These are phyloP conservation scores for Leishmania tarentolae DNA, from an alignment of 208 protist genomes.

Conservation along the genomic window DNA sequence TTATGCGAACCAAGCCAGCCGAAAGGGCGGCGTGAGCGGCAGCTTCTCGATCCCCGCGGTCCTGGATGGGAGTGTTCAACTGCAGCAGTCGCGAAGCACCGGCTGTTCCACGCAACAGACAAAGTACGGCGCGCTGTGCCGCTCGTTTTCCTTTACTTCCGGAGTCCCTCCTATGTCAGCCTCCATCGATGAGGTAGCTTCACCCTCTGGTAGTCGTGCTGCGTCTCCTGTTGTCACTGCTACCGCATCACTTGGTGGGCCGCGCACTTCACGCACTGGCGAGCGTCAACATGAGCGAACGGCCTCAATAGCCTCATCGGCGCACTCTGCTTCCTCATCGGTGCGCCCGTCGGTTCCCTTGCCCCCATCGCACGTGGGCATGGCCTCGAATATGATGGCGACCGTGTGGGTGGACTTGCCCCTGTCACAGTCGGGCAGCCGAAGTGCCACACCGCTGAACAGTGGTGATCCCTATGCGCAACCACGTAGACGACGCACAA, in stretches of 20 bases:
- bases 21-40: background rate
- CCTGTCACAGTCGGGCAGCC: constrained; percentile 22
- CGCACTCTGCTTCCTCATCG: constrained; percentile 32
- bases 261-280: background rate
- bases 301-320: constrained; percentile 28
- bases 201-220: constrained; percentile 1
- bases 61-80: background rate
- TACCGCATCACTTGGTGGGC: background rate
- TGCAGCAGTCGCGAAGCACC: background rate
- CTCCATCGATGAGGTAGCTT: constrained; percentile 1
- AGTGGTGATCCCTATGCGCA: constrained; percentile 17
- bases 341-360: constrained; percentile 25
- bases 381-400: constrained; percentile 31
- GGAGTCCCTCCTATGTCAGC: constrained; percentile 5
- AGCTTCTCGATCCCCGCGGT: background rate
- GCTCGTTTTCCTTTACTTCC: constrained; percentile 31
- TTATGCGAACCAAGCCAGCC: constrained; percentile 9
- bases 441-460: constrained; percentile 31
- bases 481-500: constrained; percentile 39
- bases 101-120: constrained; percentile 1
- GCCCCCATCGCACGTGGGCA: constrained; percentile 35
- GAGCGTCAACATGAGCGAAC: constrained; percentile 31
- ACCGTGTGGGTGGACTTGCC: constrained; percentile 55
- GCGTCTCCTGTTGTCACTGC: background rate
- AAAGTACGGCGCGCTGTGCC: constrained; percentile 6